phyloP scores from a whole-genome alignment of 345 rosid genomes.

The Psidium guajava region DNA sequence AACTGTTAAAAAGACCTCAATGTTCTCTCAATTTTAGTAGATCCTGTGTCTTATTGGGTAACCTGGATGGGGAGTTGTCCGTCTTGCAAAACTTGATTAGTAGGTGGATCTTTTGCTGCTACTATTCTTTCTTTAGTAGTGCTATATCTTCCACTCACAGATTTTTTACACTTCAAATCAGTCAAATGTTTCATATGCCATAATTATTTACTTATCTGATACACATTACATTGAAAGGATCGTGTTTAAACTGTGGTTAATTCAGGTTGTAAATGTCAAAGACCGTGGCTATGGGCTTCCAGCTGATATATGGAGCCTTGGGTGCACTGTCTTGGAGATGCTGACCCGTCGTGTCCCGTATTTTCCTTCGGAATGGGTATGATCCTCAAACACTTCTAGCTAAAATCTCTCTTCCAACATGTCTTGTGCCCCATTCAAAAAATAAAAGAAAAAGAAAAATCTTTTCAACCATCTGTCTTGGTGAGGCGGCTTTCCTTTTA shows the following conservation, averaged over 20 bases:
- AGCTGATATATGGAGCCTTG: conserved; percentile 97
- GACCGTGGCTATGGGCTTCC: conserved; percentile 59
- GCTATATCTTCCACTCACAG: neutral
- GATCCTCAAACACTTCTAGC: conserved; percentile 6
- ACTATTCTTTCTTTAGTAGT: neutral
- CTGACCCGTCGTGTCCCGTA: conserved; percentile 59
- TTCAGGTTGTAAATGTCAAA: conserved; percentile 58
- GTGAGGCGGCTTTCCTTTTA: neutral
- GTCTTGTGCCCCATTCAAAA: too few species aligned
- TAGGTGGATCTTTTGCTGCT: neutral
- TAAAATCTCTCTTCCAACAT: neutral
- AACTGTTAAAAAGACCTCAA: neutral
- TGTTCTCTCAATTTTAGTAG: neutral
- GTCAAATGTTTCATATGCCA: neutral
- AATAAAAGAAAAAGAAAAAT: neutral
- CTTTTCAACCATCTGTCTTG: neutral
- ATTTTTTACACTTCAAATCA: neutral
- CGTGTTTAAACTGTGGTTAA: neutral
- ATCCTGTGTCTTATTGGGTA: neutral
- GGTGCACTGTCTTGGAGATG: conserved; percentile 94
- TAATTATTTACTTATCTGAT: neutral
- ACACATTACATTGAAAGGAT: neutral
- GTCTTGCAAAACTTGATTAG: neutral
- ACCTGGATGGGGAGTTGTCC: neutral
- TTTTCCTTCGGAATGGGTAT: conserved; percentile 48